Evolutionary conservation across 257 asterid genomes (phyloP).

Genomic region (Lycium ferocissimum): DNA sequence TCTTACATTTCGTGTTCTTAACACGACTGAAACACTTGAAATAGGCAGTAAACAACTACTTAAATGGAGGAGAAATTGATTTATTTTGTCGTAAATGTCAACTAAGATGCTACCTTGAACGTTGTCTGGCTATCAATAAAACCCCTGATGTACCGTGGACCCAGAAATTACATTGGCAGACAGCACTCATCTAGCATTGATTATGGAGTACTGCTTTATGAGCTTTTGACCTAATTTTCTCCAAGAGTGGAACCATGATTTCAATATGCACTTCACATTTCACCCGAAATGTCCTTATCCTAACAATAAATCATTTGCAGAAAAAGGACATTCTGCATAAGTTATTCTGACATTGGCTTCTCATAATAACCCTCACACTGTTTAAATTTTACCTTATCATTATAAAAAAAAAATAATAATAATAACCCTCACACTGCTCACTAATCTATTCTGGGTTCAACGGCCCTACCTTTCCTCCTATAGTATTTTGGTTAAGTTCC

Average conservation of each 20-base stretch:
- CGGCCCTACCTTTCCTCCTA: background rate
- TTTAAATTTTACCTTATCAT: too few relatives aligned
- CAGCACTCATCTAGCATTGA: background rate
- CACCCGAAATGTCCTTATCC: background rate
- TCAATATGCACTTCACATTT: background rate
- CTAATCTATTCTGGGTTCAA: background rate
- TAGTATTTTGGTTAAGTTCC: background rate
- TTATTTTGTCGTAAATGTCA: background rate
- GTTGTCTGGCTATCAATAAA: background rate
- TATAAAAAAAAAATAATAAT: too few relatives aligned
- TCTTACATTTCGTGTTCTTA: background rate
- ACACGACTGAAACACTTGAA: background rate
- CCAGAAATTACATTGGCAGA: background rate
- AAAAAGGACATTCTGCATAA: background rate
- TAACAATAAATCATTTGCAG: background rate
- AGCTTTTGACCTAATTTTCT: background rate
- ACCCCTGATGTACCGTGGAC: constrained; percentile 2
- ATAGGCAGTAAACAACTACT: background rate
- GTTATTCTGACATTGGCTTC: background rate
- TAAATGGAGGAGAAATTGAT: background rate
- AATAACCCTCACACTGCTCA: background rate
- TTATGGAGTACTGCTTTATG: too few relatives aligned
- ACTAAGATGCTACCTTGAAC: background rate
- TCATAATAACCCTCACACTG: background rate
- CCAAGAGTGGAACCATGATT: background rate